Evolutionary conservation across 768 basidiomycete genomes (phyloP), one percentile per base, ranked within the genome.

Genomic region (Hemileccinum impolitum): DNA sequence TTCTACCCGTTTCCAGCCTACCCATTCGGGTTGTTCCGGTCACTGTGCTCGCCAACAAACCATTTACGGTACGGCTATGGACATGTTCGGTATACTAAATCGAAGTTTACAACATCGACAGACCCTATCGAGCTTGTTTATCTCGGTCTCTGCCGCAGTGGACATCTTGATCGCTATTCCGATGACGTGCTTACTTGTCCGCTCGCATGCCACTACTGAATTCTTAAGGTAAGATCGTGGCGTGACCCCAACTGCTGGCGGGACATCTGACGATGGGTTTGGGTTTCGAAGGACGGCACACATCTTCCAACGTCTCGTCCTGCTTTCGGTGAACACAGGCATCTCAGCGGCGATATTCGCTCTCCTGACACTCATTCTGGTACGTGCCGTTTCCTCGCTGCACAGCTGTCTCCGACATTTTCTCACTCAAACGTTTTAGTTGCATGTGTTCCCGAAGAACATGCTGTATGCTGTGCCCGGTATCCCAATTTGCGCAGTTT

Each of bases 311-410:
- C 41, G 48, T 36, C 40, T 48, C 25, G 30, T 14, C 6, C n/a
- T 50, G 32, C 34, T 44, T 17, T 14, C 28, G 5, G 21, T 50
- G 21, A 32, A 39, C 7, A 39, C 30, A 5, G 70, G 77, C 0
- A 71, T 82, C 9, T 75, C 74, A 5, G 71, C 78, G 17, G 80
- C 82, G 54, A 77, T 79, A 0, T 60, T 56, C 9, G 65, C 72
- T 13, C 80, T 80, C 64, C 73, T 75, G 1, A 70, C 14, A 10
- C 14, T 17, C 21, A 82, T 42, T 77, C 80, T 2, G 3, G 23
- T 6, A 23, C 23, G 6, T 36, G 35, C 17, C 35, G 4, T n/a
- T n/a, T n/a, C n/a, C n/a, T 18, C n/a, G 77, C 82, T 48, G 55
- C 35, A n/a, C 82, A 82, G 9, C n/a, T 36, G 8, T n/a, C 17